Evolutionary conservation across 495 filamentous ascomycete species (phyloP).

Genomic region (Aspergillus ellipticus): DNA sequence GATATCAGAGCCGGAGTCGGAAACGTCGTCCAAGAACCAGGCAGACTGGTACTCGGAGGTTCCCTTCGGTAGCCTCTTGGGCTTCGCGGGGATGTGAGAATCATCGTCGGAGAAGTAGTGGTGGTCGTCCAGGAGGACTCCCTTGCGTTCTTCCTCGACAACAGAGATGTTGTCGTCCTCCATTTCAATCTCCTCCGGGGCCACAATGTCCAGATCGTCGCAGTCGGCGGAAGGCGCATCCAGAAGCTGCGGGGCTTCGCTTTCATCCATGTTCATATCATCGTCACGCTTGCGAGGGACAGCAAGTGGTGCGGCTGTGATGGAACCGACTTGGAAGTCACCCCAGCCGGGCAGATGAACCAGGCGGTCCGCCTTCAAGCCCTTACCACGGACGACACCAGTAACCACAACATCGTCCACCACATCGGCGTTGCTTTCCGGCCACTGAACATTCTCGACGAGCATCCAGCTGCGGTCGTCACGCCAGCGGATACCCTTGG

Average conservation of each 20-base stretch:
- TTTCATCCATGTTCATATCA: constrained; percentile 64
- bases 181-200: constrained; percentile 79
- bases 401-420: constrained; percentile 66
- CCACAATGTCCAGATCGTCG: constrained; percentile 77
- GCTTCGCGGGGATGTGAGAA: constrained; percentile 52
- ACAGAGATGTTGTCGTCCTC: constrained; percentile 60
- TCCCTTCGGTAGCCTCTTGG: constrained; percentile 79
- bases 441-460: constrained; percentile 75
- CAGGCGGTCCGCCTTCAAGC: constrained; percentile 82
- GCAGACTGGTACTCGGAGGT: constrained; percentile 92
- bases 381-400: constrained; percentile 80
- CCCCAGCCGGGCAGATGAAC: constrained; percentile 93
- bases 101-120: constrained; percentile 97
- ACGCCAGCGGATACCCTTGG: constrained; percentile 90
- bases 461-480: constrained; percentile 94
- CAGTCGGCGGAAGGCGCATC: constrained; percentile 69
- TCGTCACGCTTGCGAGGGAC: constrained; percentile 57
- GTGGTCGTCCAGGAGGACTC: constrained; percentile 91
- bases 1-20: constrained; percentile 82
- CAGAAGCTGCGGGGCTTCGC: constrained; percentile 50
- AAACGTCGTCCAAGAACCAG: constrained; percentile 85
- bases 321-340: constrained; percentile 88
- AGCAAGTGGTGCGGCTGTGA: constrained; percentile 64
- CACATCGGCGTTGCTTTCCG: constrained; percentile 42
- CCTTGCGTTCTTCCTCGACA: constrained; percentile 59